Conservation (phyloP, 23 red algal genomes). For the Pyropia yezoensis region DNA sequence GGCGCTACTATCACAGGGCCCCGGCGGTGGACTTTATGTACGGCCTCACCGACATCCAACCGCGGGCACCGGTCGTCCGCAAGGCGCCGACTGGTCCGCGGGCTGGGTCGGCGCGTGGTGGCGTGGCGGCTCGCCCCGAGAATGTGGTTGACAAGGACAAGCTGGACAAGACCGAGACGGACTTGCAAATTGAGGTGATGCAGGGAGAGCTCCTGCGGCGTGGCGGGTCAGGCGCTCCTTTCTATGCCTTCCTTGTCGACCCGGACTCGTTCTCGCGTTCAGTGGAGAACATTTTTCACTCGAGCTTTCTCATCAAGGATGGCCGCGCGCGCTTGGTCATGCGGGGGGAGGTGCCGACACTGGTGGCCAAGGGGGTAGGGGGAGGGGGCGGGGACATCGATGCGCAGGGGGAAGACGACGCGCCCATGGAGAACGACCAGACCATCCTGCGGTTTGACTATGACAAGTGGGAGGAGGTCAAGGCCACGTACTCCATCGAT, state of each 20-base stretch:
- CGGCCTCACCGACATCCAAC: constrained; percentile 24
- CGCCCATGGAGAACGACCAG: constrained; percentile 1
- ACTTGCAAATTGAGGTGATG: constrained; percentile 59
- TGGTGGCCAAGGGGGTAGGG: constrained; percentile 18
- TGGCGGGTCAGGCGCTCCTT: constrained; percentile 10
- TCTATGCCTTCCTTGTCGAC: constrained; percentile 73
- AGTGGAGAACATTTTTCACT: constrained; percentile 89
- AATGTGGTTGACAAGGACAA: constrained; percentile 22
- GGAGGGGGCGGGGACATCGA: neutral
- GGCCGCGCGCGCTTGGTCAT: constrained; percentile 36
- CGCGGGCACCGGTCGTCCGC: constrained; percentile 8
- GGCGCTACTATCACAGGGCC: constrained; percentile 12
- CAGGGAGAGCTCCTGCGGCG: constrained; percentile 27
- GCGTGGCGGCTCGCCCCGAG: constrained; percentile 14
- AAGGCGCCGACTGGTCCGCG: constrained; percentile 6
- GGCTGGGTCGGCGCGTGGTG: constrained; percentile 5
- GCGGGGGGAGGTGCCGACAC: constrained; percentile 22
- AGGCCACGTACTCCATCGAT: constrained; percentile 33
- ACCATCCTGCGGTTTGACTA: constrained; percentile 49
- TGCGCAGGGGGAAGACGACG: neutral
- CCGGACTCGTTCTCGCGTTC: constrained; percentile 49
- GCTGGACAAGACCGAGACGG: constrained; percentile 66
- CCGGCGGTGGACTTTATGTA: constrained; percentile 27
- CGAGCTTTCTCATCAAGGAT: constrained; percentile 87
- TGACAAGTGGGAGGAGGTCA: constrained; percentile 42